A percentile compares a stretch with the other conserved stretches of the same genome.
phyloP scores from a whole-genome alignment of 345 rosid species.

The Erodium maritimum region DNA sequence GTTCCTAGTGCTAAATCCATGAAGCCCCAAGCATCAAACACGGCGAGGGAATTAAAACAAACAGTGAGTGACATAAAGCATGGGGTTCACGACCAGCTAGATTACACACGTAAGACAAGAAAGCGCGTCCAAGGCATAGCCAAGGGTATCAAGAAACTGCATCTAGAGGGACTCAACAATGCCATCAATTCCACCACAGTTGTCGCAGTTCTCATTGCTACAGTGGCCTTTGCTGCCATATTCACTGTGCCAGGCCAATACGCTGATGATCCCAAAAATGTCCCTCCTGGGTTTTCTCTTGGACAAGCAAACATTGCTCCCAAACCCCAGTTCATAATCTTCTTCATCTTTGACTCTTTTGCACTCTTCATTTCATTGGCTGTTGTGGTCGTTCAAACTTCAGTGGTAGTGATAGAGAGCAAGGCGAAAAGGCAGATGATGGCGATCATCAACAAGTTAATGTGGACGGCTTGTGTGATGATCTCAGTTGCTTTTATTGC shows the following conservation, averaged over 20 bases:
- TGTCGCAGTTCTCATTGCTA: constrained; percentile 87
- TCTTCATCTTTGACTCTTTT: constrained; percentile 63
- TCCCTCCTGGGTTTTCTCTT: constrained; percentile 24
- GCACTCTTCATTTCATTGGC: constrained; percentile 92
- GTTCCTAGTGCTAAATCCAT: constrained; percentile 46
- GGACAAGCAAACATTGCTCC: constrained; percentile 67
- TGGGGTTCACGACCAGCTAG: constrained; percentile 70
- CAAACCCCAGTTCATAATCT: constrained; percentile 45
- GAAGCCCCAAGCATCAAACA: constrained; percentile 22
- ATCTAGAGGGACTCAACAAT: constrained; percentile 78
- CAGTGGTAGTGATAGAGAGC: constrained; percentile 74
- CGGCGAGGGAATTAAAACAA: constrained; percentile 60
- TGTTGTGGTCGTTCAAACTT: constrained; percentile 92
- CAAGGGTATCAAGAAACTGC: constrained; percentile 67
- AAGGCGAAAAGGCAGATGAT: constrained; percentile 72
- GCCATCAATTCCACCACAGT: constrained; percentile 83
- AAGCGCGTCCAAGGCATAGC: constrained; percentile 70
- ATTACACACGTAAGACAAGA: constrained; percentile 56
- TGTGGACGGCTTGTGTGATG: constrained; percentile 90
- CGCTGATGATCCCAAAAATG: constrained; percentile 23
- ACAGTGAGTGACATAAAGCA: constrained; percentile 84
- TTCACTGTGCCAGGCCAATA: constrained; percentile 79
- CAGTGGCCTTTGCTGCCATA: constrained; percentile 89
- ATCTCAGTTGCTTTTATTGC: constrained; percentile 77
- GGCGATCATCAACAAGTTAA: constrained; percentile 83